A percentile compares a stretch with the other conserved stretches of the same genome.
phyloP scores from a whole-genome alignment of 2,329 filamentous ascomycete genomes.

The Cyphellophora attinorum region DNA sequence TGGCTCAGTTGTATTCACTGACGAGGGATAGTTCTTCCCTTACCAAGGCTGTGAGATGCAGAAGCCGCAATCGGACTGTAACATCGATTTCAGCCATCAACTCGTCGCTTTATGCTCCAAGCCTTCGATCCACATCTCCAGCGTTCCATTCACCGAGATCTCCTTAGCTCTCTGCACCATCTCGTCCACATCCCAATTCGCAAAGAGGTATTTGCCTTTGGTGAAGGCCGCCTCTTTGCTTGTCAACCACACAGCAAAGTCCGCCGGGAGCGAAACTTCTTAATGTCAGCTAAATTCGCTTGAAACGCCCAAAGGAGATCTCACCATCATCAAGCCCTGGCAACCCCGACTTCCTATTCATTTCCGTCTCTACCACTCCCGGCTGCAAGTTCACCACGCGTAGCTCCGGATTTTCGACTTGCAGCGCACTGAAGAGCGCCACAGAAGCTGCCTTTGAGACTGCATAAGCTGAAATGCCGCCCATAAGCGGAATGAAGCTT shows the following conservation, averaged over 20 bases:
- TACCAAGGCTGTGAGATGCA: no score
- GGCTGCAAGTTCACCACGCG: constrained; percentile 35
- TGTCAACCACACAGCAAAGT: constrained; percentile 37
- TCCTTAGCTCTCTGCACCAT: constrained; percentile 3
- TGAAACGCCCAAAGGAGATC: constrained; percentile 23
- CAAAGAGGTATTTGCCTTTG: constrained; percentile 25
- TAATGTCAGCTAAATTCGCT: constrained; percentile 2
- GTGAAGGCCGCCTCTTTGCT: constrained; percentile 38
- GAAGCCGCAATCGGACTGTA: no score
- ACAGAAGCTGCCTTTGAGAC: constrained; percentile 31
- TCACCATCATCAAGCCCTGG: constrained; percentile 15
- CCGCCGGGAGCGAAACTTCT: constrained; percentile 24
- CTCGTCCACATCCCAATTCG: constrained; percentile 12
- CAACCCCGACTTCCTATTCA: constrained; percentile 3
- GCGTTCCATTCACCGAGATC: background rate
- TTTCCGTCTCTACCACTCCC: constrained; percentile 19
- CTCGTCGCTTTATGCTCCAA: no score
- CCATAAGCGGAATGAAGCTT: constrained; percentile 1
- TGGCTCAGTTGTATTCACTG: no score
- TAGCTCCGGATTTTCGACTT: constrained; percentile 28
- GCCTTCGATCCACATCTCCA: constrained; percentile 6
- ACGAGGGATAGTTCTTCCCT: no score
- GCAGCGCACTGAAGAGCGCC: constrained; percentile 32
- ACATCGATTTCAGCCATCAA: no score
- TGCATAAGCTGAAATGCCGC: constrained; percentile 22